These are phyloP conservation scores for Trametes cinnabarina DNA, from an alignment of 768 basidiomycete genomes.

Conservation along the genomic window DNA sequence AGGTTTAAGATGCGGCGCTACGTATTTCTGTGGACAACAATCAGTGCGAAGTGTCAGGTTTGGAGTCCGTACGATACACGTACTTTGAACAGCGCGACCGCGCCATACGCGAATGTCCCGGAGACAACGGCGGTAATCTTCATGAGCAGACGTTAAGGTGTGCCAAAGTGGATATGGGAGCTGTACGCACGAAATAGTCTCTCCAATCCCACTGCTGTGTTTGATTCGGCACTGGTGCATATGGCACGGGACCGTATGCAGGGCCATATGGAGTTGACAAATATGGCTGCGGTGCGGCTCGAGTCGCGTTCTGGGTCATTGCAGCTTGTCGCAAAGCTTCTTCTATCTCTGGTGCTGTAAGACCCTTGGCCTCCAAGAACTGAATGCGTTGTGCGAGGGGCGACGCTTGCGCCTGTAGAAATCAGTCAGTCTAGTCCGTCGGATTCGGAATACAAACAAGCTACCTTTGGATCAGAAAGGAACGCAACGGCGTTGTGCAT, in stretches of 20 bases:
- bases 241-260: constrained; percentile 46
- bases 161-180: constrained; percentile 18
- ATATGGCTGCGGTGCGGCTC: constrained; percentile 20
- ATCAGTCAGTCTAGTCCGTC: not conserved
- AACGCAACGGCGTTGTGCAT: constrained; percentile 82
- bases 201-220: constrained; percentile 85
- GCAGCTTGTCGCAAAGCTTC: constrained; percentile 70
- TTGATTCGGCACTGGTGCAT: constrained; percentile 37
- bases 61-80: constrained; percentile 15
- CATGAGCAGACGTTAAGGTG: constrained; percentile 17
- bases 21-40: constrained; percentile 82
- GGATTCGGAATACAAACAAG: constrained; percentile 15
- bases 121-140: constrained; percentile 94
- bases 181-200: constrained; percentile 84
- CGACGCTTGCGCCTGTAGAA: constrained; percentile 65
- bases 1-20: constrained; percentile 87
- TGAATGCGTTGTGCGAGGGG: constrained; percentile 82
- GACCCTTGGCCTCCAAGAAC: constrained; percentile 94
- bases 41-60: too few relatives aligned
- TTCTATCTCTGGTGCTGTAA: constrained; percentile 82
- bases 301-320: constrained; percentile 24
- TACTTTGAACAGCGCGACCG: constrained; percentile 77
- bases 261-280: constrained; percentile 34
- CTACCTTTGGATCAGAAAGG: constrained; percentile 79
- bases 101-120: constrained; percentile 79